Base-by-base conservation (phyloP, 2,329 filamentous ascomycete species). In the Microascus cirrosus region DNA sequence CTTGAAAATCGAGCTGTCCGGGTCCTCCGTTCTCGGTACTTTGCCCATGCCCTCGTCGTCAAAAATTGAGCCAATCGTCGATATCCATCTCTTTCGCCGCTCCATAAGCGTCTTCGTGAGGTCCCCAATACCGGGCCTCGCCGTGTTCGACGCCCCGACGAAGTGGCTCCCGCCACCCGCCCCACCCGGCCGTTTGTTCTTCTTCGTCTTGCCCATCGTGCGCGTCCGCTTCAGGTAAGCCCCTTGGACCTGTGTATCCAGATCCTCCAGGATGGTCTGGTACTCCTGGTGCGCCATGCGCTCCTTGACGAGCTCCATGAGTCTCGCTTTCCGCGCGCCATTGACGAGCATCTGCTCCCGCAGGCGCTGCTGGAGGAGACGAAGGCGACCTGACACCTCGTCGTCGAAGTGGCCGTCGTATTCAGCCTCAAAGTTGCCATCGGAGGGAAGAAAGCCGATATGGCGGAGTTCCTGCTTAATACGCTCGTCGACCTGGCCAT, bases 261-360 rank as follows among this genome's bases (percentile, higher is more conserved):
- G 84, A 69, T 99, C 94, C 69, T 99, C 94, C 55, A 95, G 86
- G 65, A 99, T 99, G 58, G 91, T 96, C 70, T 87, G 88, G 75
- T 96, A 99, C 70, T 99, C 94, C 68, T 99, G 94, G 73, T 94
- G 86, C 0, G 94, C 94, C 83, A 99, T 93, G 63, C 90, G 86
- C 69, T 96, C 92, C 65, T 91, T 88, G 8, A 94, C 90, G 32
- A 96, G 80, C 42, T 96, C 92, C 1, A 90, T 84, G 12, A 99
- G 78, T 2, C 92, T 84, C 7, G 90, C 80, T 72, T 97, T 97
- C 61, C 91, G 87, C 5, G 93, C 90, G 45, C 92, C 93, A 69
- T 99, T 99, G 70, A 89, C 77, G 58, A 95, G 83, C 69, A 89
- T 88, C 68, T 94, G 87, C 60, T 91, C 85, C 63, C 90, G 87